These are phyloP conservation scores for Tuber indicum DNA, from an alignment of 495 filamentous ascomycete species.

Conservation along the genomic window DNA sequence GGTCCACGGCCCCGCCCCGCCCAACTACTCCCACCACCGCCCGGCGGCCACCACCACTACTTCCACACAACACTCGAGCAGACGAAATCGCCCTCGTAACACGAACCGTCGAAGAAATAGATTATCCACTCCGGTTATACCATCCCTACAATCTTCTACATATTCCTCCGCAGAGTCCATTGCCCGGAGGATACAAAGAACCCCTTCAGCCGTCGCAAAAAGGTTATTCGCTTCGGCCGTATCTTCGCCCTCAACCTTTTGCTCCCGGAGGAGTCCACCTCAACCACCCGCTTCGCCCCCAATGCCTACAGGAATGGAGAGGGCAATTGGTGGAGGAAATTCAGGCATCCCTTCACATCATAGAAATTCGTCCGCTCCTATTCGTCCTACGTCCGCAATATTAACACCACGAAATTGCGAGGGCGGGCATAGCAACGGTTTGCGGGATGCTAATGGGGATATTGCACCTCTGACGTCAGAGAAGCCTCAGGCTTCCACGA, in stretches of 20 bases:
- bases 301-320: constrained; percentile 15
- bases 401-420: constrained; percentile 7
- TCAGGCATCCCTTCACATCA: constrained; percentile 40
- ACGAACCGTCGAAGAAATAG: constrained; percentile 19
- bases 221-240: constrained; percentile 35
- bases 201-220: constrained; percentile 35
- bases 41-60: neutral
- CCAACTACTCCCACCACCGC: constrained; percentile 16
- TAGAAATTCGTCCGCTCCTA: constrained; percentile 21
- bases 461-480: constrained; percentile 42
- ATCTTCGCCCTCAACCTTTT: constrained; percentile 30
- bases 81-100: constrained; percentile 14
- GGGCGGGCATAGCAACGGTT: neutral
- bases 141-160: constrained; percentile 12
- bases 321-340: constrained; percentile 38
- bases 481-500: constrained; percentile 50
- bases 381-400: constrained; percentile 7
- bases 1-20: constrained; percentile 31
- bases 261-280: constrained; percentile 14
- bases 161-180: constrained; percentile 24
- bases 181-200: constrained; percentile 29
- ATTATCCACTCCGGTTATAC: constrained; percentile 7
- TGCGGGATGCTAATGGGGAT: constrained; percentile 11
- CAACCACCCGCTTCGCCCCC: constrained; percentile 10
- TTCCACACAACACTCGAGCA: constrained; percentile 7